Conservation (phyloP, 176 grass and related monocot genomes). For the Oryza glumipatula region DNA sequence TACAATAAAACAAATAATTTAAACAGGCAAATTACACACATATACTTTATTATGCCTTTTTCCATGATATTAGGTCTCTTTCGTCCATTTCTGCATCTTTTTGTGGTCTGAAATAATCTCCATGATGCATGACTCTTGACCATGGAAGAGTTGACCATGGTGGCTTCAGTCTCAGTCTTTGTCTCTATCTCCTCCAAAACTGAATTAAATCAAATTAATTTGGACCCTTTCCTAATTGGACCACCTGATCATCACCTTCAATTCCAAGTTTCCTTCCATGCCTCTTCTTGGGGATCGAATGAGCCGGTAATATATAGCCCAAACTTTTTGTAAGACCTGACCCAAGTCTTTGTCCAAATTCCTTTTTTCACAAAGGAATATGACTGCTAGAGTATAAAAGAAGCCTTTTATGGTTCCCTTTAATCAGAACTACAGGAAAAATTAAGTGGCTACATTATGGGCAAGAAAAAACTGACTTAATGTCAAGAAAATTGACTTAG, state of each 20-base stretch:
- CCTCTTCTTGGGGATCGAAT: background rate
- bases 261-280: background rate
- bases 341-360: background rate
- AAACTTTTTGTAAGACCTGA: background rate
- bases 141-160: background rate
- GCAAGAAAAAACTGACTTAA: background rate
- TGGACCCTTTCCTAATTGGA: background rate
- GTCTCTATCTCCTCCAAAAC: background rate
- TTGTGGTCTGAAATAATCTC: background rate
- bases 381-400: background rate
- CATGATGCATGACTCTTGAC: background rate
- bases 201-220: background rate
- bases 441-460: background rate
- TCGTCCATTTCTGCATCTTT: background rate
- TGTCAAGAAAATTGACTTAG: no score
- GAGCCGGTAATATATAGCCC: background rate
- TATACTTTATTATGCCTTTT: background rate
- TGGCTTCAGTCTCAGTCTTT: background rate
- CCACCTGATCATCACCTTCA: background rate
- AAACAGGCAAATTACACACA: background rate
- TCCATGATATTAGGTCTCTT: background rate
- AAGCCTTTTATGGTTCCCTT: background rate
- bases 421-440: background rate
- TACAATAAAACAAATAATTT: background rate
- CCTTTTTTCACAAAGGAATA: background rate